Conservation (phyloP, 495 filamentous ascomycete species). For the Zalerion maritima region DNA sequence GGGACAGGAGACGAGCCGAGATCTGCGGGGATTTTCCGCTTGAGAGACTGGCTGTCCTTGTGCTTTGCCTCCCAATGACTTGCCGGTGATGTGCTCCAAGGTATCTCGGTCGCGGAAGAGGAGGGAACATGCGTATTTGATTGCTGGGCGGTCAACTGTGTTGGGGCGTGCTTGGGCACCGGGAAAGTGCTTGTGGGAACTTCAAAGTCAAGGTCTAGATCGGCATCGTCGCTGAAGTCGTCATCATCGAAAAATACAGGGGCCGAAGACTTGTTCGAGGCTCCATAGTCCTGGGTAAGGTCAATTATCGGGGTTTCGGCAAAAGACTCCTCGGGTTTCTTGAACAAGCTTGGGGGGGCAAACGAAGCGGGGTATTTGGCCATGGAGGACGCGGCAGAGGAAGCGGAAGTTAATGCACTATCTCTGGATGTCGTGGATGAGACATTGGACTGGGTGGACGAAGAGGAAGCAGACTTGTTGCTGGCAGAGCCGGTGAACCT, state of each 20-base stretch:
- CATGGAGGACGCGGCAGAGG: too few species aligned
- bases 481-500: too few species aligned
- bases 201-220: slow-evolving; percentile 48
- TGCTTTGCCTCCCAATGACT: slow-evolving; percentile 7
- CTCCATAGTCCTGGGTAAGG: slow-evolving; percentile 3
- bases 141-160: slow-evolving; percentile 3
- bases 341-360: too few species aligned
- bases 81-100: slow-evolving; percentile 19
- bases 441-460: too few species aligned
- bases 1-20: slow-evolving; percentile 9
- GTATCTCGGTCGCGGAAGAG: too few species aligned
- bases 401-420: too few species aligned
- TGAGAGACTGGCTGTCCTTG: slow-evolving; percentile 9
- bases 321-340: slow-evolving; percentile 4
- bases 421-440: too few species aligned
- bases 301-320: slow-evolving; percentile 9
- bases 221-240: slow-evolving; percentile 56
- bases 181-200: slow-evolving; percentile 29
- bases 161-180: slow-evolving; percentile 15
- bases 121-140: too few species aligned
- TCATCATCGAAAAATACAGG: slow-evolving; percentile 41
- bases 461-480: too few species aligned
- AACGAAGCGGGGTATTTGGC: too few species aligned
- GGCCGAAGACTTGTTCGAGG: slow-evolving; percentile 7
- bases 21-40: slow-evolving; percentile 18